These are phyloP conservation scores for Xerocomus potaroensis DNA, from an alignment of 768 basidiomycete genomes.

Conservation along the genomic window DNA sequence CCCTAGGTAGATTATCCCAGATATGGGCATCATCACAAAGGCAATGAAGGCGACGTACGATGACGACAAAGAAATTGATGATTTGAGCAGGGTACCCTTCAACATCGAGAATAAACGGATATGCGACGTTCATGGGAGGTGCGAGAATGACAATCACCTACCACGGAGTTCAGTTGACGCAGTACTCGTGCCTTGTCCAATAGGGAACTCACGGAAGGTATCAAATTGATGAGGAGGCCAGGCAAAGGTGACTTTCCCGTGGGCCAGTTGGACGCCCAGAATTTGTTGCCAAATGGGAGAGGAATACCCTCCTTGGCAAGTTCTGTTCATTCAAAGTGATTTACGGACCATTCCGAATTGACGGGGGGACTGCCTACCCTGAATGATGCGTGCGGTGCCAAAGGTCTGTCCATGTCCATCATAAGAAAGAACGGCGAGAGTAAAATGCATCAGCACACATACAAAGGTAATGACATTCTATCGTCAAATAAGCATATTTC, in stretches of 20 bases:
- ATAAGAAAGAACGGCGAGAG: too few species aligned
- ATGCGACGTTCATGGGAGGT: slow-evolving; percentile 49
- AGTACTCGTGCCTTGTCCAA: too few species aligned
- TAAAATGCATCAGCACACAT: slow-evolving; percentile 1
- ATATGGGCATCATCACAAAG: slow-evolving; percentile 25
- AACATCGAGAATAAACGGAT: slow-evolving; percentile 60
- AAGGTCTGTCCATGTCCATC: slow-evolving; percentile 37
- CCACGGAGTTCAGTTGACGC: too few species aligned
- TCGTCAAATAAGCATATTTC: not conserved
- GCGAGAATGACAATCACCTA: slow-evolving; percentile 51
- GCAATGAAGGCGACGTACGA: slow-evolving; percentile 33
- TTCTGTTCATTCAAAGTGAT: slow-evolving; percentile 32
- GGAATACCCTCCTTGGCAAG: slow-evolving; percentile 63
- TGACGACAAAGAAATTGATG: slow-evolving; percentile 51
- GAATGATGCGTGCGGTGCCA: slow-evolving; percentile 48
- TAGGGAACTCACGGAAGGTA: slow-evolving; percentile 39
- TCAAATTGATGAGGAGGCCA: slow-evolving; percentile 51
- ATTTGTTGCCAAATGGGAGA: slow-evolving; percentile 52
- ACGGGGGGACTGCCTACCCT: slow-evolving; percentile 29
- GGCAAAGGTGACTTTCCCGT: slow-evolving; percentile 54
- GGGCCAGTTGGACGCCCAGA: slow-evolving; percentile 64
- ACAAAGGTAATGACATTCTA: slow-evolving; percentile 33
- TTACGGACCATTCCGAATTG: not conserved
- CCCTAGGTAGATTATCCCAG: slow-evolving; percentile 32
- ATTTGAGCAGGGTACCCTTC: slow-evolving; percentile 48